phyloP scores from a whole-genome alignment of 202 grass and related monocot species.

The Panicum virgatum region DNA sequence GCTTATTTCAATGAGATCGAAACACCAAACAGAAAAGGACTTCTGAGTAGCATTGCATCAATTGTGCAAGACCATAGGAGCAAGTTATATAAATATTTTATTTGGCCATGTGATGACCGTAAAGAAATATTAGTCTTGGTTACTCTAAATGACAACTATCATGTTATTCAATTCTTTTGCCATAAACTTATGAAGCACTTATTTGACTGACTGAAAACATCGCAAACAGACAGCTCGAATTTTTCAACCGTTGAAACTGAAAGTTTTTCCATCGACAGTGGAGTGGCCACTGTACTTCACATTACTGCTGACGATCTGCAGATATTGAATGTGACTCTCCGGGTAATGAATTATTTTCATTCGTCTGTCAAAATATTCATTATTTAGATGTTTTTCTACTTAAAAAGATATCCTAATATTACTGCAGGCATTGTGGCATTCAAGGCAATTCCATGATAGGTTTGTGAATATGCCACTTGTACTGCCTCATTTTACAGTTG shows the following conservation, averaged over 20 bases:
- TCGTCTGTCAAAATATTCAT: not conserved
- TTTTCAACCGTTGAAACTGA: not conserved
- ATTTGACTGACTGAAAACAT: not conserved
- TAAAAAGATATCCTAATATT: not conserved
- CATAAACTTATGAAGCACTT: not conserved
- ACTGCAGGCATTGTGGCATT: slow-evolving; percentile 37
- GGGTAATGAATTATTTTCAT: slow-evolving; percentile 11
- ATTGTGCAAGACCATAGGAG: not conserved
- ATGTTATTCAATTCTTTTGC: not conserved
- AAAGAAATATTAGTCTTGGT: not conserved
- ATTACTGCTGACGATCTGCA: not conserved
- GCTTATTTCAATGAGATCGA: not conserved
- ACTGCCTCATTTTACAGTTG: slow-evolving; percentile 2
- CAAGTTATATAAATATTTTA: not conserved
- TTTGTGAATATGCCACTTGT: slow-evolving; percentile 10
- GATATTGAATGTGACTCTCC: slow-evolving; percentile 14
- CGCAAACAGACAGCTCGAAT: slow-evolving; percentile 14
- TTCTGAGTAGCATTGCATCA: not conserved
- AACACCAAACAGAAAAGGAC: not conserved
- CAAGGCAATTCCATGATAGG: slow-evolving; percentile 8
- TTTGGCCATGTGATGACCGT: not conserved
- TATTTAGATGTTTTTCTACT: not conserved
- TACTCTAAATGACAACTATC: not conserved
- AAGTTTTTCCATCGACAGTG: not conserved
- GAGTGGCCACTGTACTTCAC: not conserved